Conservation (phyloP, 2,329 filamentous ascomycete genomes). For the Neofusicoccum laricinum region DNA sequence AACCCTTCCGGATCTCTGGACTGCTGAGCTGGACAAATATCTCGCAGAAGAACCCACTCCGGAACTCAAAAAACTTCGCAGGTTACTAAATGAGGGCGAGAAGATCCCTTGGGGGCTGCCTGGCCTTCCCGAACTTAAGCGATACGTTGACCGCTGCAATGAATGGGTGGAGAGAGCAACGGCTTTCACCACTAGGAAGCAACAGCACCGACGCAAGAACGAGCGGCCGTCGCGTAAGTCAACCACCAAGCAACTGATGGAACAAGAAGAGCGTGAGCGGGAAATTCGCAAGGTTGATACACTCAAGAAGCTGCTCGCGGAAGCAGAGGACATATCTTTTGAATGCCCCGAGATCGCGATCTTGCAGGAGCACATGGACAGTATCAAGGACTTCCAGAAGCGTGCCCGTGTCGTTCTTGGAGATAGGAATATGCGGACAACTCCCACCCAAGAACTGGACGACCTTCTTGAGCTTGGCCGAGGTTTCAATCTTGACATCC, state of each 20-base stretch:
- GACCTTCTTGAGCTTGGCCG: conserved; percentile 88
- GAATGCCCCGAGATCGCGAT: conserved; percentile 88
- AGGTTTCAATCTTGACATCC: conserved; percentile 85
- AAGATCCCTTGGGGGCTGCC: conserved; percentile 88
- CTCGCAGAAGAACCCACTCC: conserved; percentile 82
- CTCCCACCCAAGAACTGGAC: conserved; percentile 56
- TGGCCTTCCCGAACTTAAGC: conserved; percentile 75
- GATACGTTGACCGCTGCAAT: conserved; percentile 93
- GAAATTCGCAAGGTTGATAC: conserved; percentile 87
- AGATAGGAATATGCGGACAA: conserved; percentile 16
- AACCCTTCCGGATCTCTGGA: conserved; percentile 80
- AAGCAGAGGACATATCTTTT: conserved; percentile 85
- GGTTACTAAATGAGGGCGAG: conserved; percentile 87
- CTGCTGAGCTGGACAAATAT: conserved; percentile 80
- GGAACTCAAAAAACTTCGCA: conserved; percentile 79
- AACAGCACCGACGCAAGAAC: conserved; percentile 93
- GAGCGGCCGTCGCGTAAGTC: conserved; percentile 81
- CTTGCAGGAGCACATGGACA: conserved; percentile 78
- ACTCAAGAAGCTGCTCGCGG: conserved; percentile 76
- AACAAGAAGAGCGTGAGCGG: conserved; percentile 78
- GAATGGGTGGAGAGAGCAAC: conserved; percentile 98
- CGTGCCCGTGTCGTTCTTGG: conserved; percentile 63
- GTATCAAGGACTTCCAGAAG: conserved; percentile 79
- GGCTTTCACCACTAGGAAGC: conserved; percentile 93
- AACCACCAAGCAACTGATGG: conserved; percentile 66